phyloP scores from a whole-genome alignment of 495 filamentous ascomycete genomes.

The Massariosphaeria phaeospora region DNA sequence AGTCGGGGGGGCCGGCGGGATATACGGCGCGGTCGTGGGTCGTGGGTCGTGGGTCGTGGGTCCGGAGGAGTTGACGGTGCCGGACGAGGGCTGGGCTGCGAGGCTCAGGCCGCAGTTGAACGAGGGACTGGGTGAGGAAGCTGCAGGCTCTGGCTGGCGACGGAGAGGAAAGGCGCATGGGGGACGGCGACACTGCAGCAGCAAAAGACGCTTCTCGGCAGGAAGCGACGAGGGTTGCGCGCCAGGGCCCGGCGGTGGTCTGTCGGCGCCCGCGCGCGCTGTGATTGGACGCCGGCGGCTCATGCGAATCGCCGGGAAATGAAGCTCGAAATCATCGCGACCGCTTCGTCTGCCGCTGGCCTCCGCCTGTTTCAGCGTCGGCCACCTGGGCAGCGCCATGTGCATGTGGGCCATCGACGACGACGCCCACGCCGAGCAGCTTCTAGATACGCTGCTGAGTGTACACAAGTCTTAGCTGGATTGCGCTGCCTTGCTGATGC shows the following conservation, averaged over 20 bases:
- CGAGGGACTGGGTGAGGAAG: slow-evolving; percentile 31
- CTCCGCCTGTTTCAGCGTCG: slow-evolving; percentile 3
- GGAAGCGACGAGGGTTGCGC: background rate
- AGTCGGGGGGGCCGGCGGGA: background rate
- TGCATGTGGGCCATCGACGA: too few relatives aligned
- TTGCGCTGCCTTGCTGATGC: too few relatives aligned
- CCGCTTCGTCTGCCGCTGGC: background rate
- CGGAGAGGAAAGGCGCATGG: slow-evolving; percentile 22
- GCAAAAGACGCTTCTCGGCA: background rate
- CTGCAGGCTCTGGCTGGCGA: slow-evolving; percentile 25
- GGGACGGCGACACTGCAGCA: slow-evolving; percentile 1
- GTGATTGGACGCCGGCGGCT: slow-evolving; percentile 14
- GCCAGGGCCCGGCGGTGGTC: slow-evolving; percentile 8
- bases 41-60: background rate
- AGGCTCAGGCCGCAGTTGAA: slow-evolving; percentile 22
- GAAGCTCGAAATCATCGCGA: slow-evolving; percentile 23
- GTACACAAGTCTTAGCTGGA: too few relatives aligned
- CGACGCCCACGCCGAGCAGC: background rate
- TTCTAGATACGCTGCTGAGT: background rate
- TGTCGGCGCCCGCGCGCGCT: background rate
- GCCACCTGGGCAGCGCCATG: background rate
- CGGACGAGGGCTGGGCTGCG: slow-evolving; percentile 7
- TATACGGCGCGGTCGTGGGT: slow-evolving; percentile 3
- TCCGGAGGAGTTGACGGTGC: slow-evolving; percentile 19
- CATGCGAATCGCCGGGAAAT: slow-evolving; percentile 16